phyloP scores from a whole-genome alignment of 1,139 yeast genomes.

The Arxiozyma slooffiae region DNA sequence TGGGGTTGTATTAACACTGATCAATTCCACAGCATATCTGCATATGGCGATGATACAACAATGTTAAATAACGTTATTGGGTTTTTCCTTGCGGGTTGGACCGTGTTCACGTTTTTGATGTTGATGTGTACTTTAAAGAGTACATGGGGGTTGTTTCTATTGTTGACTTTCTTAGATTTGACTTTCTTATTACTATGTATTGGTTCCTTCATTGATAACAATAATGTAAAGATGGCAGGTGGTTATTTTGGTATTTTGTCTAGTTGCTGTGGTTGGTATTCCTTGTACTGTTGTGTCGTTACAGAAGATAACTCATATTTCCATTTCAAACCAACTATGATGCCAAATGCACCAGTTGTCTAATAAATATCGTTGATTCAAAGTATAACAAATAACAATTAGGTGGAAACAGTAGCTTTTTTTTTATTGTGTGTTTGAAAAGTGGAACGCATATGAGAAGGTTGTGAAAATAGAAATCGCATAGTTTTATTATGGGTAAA shows the following conservation, averaged over 20 bases:
- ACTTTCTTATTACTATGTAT: conserved; percentile 50
- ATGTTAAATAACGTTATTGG: conserved; percentile 45
- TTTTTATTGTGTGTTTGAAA: too few relatives aligned
- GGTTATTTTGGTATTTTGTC: conserved; percentile 59
- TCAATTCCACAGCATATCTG: conserved; percentile 44
- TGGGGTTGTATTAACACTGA: conserved; percentile 51
- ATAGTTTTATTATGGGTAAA: not conserved
- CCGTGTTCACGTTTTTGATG: conserved; percentile 49
- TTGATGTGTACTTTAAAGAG: conserved; percentile 53
- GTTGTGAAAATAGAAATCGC: not conserved
- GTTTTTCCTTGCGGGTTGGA: conserved; percentile 57
- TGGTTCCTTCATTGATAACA: conserved; percentile 44
- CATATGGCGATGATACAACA: conserved; percentile 38
- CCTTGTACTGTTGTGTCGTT: conserved; percentile 63
- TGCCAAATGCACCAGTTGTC: conserved; percentile 37
- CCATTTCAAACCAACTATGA: conserved; percentile 46
- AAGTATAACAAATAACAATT: too few relatives aligned
- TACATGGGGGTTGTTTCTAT: conserved; percentile 48
- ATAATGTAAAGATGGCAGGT: conserved; percentile 49
- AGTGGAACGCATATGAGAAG: not conserved
- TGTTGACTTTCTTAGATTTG: conserved; percentile 45
- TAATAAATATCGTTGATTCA: too few relatives aligned
- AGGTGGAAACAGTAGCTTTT: too few relatives aligned
- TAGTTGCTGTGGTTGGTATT: conserved; percentile 52
- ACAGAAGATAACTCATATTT: conserved; percentile 52